Percentiles rank a stretch among this genome's conserved stretches.
Conservation (phyloP, 805 yeast genomes). For the Ogataea glucozyma region DNA sequence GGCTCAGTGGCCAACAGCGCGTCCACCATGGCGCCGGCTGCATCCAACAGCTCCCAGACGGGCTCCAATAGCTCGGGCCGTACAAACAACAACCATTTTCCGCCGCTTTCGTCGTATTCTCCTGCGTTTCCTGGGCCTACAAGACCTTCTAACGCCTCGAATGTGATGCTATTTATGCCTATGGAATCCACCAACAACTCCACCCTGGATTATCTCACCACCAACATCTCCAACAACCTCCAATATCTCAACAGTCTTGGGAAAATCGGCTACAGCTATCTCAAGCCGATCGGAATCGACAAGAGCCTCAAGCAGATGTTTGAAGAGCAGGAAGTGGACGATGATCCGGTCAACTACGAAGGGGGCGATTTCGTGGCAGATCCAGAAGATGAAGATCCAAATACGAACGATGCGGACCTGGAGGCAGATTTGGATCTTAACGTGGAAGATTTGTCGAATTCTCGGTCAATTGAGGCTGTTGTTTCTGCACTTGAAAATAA, state of each 20-base stretch:
- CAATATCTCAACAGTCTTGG: constrained; percentile 37
- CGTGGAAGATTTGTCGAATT: constrained; percentile 16
- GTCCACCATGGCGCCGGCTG: constrained; percentile 2
- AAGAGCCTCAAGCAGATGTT: constrained; percentile 49
- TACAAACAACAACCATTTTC: constrained; percentile 38
- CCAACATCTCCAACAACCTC: constrained; percentile 26
- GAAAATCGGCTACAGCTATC: constrained; percentile 46
- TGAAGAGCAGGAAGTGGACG: constrained; percentile 26
- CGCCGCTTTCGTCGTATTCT: constrained; percentile 56
- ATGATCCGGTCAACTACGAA: constrained; percentile 23
- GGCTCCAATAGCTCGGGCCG: neutral
- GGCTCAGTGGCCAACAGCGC: constrained; percentile 1
- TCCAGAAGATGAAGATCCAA: constrained; percentile 16
- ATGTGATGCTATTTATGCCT: constrained; percentile 28
- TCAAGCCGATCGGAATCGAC: constrained; percentile 60
- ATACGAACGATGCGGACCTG: constrained; percentile 13
- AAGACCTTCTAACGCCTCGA: constrained; percentile 22
- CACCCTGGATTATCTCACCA: constrained; percentile 23
- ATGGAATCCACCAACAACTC: constrained; percentile 17
- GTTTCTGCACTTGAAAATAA: constrained; percentile 6
- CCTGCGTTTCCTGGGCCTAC: constrained; percentile 44
- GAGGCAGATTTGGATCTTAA: constrained; percentile 34
- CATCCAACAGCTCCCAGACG: neutral
- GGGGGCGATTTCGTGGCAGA: constrained; percentile 18
- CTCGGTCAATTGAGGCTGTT: constrained; percentile 1